phyloP scores from a whole-genome alignment of 1,284 basidiomycete genomes.

The Austropuccinia psidii region DNA sequence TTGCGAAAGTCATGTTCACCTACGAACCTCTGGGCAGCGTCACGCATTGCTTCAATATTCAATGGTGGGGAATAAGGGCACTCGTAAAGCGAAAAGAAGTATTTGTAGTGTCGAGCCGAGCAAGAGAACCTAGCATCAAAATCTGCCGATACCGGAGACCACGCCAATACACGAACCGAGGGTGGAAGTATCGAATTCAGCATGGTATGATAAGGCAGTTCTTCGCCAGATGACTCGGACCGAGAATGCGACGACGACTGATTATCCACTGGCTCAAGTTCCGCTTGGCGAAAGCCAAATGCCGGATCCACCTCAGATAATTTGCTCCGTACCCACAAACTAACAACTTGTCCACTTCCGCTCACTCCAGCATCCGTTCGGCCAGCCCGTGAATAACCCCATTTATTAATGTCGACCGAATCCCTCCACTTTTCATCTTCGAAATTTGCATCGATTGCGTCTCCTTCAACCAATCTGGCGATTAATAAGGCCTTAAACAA shows the following conservation, averaged over 20 bases:
- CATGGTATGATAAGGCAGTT: conserved; percentile 68
- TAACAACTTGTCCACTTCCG: conserved; percentile 86
- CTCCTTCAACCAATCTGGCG: conserved; percentile 60
- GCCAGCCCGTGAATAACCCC: conserved; percentile 84
- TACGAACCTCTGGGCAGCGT: conserved; percentile 63
- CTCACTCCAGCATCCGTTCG: conserved; percentile 92
- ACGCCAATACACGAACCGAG: conserved; percentile 84
- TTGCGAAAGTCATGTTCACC: conserved; percentile 96
- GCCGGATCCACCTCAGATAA: conserved; percentile 37
- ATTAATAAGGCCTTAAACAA: conserved; percentile 73
- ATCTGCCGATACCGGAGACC: conserved; percentile 72
- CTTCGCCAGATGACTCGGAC: conserved; percentile 47
- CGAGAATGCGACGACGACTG: conserved; percentile 11
- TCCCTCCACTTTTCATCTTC: conserved; percentile 41
- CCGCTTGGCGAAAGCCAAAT: conserved; percentile 4
- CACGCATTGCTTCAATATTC: conserved; percentile 67
- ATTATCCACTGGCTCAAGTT: conserved; percentile 4
- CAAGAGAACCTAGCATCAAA: conserved; percentile 90
- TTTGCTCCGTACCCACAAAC: conserved; percentile 72
- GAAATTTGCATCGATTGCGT: conserved; percentile 41
- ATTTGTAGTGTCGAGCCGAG: conserved; percentile 87
- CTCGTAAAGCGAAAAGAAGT: conserved; percentile 63
- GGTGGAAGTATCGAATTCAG: conserved; percentile 85
- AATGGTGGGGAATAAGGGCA: conserved; percentile 50
- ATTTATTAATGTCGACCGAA: conserved; percentile 64